Conservation (phyloP, 2,329 filamentous ascomycete genomes). For the Hypoxylon sp. region DNA sequence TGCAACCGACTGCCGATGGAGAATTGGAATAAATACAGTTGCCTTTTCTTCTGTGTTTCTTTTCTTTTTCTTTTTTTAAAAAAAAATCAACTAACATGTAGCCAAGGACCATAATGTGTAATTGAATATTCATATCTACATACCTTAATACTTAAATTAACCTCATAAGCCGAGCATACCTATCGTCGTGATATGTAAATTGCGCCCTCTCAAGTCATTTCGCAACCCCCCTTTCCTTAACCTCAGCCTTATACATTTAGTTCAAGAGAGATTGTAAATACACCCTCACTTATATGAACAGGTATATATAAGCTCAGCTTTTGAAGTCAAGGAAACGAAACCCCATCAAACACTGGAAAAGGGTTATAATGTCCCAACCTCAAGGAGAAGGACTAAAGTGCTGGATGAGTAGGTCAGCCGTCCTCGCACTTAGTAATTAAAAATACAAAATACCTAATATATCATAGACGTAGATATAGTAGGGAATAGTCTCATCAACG, state of each 20-base stretch:
- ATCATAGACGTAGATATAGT: constrained; percentile 1
- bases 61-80: neutral
- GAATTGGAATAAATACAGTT: neutral
- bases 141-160: too few species aligned
- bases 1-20: neutral
- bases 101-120: neutral
- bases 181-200: too few species aligned
- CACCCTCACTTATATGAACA: too few species aligned
- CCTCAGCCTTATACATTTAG: too few species aligned
- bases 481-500: constrained; percentile 5
- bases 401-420: neutral
- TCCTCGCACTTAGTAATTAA: neutral
- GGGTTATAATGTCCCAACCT: neutral
- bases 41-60: neutral
- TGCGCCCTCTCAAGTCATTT: too few species aligned
- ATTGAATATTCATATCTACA: neutral
- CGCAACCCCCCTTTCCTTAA: too few species aligned
- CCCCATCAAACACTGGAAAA: neutral
- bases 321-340: neutral
- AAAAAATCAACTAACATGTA: neutral
- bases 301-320: neutral
- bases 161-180: too few species aligned
- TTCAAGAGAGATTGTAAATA: too few species aligned
- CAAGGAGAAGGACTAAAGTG: neutral
- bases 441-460: neutral